Evolutionary conservation across 2,329 filamentous ascomycete genomes (phyloP), one percentile per base, ranked within the genome.

Genomic region (Epichloe sp.): DNA sequence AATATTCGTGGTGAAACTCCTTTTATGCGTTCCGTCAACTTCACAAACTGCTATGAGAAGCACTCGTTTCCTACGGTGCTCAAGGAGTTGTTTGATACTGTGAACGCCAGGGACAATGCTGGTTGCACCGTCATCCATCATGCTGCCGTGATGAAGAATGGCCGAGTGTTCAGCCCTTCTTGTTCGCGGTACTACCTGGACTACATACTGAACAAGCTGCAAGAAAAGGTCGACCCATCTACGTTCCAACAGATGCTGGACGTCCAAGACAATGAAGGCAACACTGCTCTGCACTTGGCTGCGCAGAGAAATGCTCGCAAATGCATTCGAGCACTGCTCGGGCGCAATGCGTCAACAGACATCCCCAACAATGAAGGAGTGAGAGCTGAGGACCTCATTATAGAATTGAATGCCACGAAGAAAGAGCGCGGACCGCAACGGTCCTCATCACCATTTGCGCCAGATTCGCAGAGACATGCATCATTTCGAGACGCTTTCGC

Each of bases 41-140:
- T 97, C 67, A 97, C 91, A 44, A 98, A 98, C 67, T 95, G 93
- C 65, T 93, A 84, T 65, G 93, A 97, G 65, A 95, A 93, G 69
- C 81, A 88, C 58, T 90, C 88, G 0, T 96, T 97, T 70, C 86
- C 88, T 0, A 78, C 78, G 21, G 82, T 98, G 51, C 81, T 95
- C 59, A 85, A 86, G 57, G 81, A 95, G 56, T 77, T 98, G 4
- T 82, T 90, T 48, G 80, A 84, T 38, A 96, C 91, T 0, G 82
- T 95, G 40, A 83, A 85, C 49, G 80, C 81, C 53, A 78, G 85
- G 21, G 93, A 98, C 63, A 82, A 80, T 65, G 83, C 83, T 48
- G 86, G 88, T 12, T 86, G 85, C 54, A 96, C 89, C 0, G 87
- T 95, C 48, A 91, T 98, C 61, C 93, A 97, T 63, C 91, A 97